Conservation (phyloP, 148 eudicot genomes). For the Heliosperma pusillum region DNA sequence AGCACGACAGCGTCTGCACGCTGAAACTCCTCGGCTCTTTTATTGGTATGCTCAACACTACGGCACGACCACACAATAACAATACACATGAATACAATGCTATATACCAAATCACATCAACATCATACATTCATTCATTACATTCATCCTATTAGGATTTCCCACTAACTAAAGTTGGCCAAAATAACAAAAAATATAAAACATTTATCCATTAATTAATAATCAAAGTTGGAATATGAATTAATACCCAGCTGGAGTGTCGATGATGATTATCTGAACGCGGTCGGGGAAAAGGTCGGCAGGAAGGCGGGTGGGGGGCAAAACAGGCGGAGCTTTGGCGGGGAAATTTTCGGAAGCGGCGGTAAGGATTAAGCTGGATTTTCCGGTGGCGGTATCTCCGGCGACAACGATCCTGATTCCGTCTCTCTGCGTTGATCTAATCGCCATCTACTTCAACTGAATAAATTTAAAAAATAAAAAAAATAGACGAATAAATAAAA, state of each 20-base stretch:
- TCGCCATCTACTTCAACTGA: conserved; percentile 7
- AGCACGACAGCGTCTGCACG: neutral
- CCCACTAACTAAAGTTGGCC: neutral
- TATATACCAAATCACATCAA: neutral
- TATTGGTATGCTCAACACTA: neutral
- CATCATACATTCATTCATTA: neutral
- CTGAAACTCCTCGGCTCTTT: neutral
- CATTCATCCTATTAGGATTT: neutral
- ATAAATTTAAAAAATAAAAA: neutral
- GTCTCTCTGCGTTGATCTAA: conserved; percentile 13
- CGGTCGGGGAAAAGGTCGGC: conserved; percentile 78
- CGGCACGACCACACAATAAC: neutral
- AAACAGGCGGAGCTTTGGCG: conserved; percentile 50
- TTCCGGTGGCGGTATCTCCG: conserved; percentile 81
- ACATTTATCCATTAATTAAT: neutral
- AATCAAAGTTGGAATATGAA: neutral
- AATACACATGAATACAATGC: neutral
- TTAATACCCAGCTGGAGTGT: conserved; percentile 69
- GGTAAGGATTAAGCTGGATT: conserved; percentile 75
- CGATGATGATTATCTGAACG: conserved; percentile 71
- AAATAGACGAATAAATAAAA: neutral
- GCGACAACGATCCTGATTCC: conserved; percentile 82
- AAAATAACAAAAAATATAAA: neutral
- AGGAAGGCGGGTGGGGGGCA: conserved; percentile 86
- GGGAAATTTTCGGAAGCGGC: conserved; percentile 75